Conservation (phyloP, 805 yeast species). For the Spathaspora gorwiae region DNA sequence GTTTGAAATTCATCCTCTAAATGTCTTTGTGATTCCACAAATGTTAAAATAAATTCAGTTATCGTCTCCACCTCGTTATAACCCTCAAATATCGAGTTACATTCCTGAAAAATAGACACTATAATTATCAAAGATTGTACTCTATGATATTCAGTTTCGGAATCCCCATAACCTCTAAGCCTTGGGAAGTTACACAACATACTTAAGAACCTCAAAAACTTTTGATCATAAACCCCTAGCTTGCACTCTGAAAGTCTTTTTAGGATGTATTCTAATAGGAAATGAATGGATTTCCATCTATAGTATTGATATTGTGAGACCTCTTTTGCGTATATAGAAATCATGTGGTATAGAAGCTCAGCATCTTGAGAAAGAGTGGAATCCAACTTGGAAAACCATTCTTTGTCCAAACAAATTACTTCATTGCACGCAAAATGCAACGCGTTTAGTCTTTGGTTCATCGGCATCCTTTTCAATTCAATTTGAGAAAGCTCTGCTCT, state of each 20-base stretch:
- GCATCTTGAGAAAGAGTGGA: slow-evolving; percentile 17
- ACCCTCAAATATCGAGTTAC: slow-evolving; percentile 27
- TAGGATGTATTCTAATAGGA: slow-evolving; percentile 17
- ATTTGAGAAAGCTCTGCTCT: slow-evolving; percentile 16
- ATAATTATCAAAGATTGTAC: slow-evolving; percentile 4
- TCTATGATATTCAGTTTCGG: slow-evolving; percentile 5
- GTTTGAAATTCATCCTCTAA: background rate
- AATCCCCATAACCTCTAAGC: background rate
- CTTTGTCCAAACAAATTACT: background rate
- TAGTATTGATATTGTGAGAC: slow-evolving; percentile 14
- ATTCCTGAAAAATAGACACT: slow-evolving; percentile 13
- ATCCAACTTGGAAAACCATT: slow-evolving; percentile 10
- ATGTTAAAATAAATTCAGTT: background rate
- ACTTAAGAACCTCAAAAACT: background rate
- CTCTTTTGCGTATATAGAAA: slow-evolving; percentile 25
- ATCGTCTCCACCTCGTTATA: slow-evolving; percentile 23
- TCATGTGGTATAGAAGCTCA: slow-evolving; percentile 22
- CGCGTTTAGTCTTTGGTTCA: slow-evolving; percentile 16
- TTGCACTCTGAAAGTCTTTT: slow-evolving; percentile 13
- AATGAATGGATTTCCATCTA: slow-evolving; percentile 27
- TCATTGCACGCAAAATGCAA: slow-evolving; percentile 4
- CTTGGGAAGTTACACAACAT: background rate
- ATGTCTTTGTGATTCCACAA: background rate
- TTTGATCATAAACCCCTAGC: slow-evolving; percentile 12
- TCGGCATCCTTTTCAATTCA: slow-evolving; percentile 18